Evolutionary conservation across 306 rosid genomes (phyloP).

Genomic region (Rosa persica): DNA sequence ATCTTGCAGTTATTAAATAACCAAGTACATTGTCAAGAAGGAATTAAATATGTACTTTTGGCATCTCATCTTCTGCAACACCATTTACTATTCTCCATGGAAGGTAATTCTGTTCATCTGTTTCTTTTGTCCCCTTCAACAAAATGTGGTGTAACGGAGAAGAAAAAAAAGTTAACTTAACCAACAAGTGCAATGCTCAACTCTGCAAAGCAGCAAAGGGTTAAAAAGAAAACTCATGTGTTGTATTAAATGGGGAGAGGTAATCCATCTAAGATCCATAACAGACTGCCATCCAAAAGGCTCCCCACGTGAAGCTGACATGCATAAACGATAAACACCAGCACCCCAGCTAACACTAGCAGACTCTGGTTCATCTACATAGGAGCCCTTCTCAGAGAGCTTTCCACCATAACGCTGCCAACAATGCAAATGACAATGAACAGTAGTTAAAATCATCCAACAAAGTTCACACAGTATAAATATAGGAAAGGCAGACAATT

Average conservation of each 20-base stretch:
- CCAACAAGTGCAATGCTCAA: neutral
- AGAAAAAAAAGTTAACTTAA: slow-evolving; percentile 7
- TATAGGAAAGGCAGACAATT: too few species aligned
- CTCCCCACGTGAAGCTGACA: too few species aligned
- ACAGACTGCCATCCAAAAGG: neutral
- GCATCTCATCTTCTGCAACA: slow-evolving; percentile 93
- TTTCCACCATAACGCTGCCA: too few species aligned
- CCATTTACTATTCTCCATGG: slow-evolving; percentile 79
- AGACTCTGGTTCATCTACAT: too few species aligned
- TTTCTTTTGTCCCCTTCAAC: slow-evolving; percentile 68
- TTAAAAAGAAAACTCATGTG: slow-evolving; percentile 50
- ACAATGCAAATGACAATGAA: too few species aligned
- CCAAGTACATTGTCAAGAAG: neutral
- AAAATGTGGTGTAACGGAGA: slow-evolving; percentile 66
- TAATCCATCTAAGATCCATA: slow-evolving; percentile 74
- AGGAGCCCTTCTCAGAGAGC: too few species aligned
- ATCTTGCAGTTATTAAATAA: neutral
- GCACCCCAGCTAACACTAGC: too few species aligned
- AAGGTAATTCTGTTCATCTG: slow-evolving; percentile 69
- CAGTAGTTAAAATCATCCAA: too few species aligned
- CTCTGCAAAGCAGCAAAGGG: slow-evolving; percentile 29
- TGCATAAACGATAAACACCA: too few species aligned
- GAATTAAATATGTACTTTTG: slow-evolving; percentile 49
- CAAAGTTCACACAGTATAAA: too few species aligned
- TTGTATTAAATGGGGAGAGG: slow-evolving; percentile 68